These are phyloP conservation scores for Trichoderma pleuroti DNA, from an alignment of 2,329 filamentous ascomycete genomes.

Conservation along the genomic window DNA sequence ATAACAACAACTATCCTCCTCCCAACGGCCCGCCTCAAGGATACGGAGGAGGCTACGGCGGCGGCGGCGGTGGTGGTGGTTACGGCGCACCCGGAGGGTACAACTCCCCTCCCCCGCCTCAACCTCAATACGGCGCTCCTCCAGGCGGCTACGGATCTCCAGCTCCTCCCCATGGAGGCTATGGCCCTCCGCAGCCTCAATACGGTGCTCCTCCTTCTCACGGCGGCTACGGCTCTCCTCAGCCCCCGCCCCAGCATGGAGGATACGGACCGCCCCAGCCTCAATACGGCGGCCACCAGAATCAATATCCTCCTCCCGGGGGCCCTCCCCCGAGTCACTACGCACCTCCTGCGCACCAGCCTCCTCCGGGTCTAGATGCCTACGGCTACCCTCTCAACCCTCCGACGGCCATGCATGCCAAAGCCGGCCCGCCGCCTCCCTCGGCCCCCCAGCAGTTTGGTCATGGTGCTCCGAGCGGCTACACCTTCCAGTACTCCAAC, in stretches of 20 bases:
- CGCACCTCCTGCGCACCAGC: conserved; percentile 37
- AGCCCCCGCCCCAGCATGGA: conserved; percentile 23
- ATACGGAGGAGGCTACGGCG: conserved; percentile 23
- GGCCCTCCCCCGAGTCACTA: conserved; percentile 20
- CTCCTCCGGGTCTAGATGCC: conserved; percentile 42
- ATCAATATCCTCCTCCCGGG: conserved; percentile 24
- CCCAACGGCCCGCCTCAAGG: conserved; percentile 22
- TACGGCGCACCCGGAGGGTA: conserved; percentile 27
- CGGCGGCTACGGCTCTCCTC: conserved; percentile 25
- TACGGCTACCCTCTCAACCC: conserved; percentile 45
- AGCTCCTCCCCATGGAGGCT: conserved; percentile 24
- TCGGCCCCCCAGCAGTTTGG: conserved; percentile 56
- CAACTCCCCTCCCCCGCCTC: conserved; percentile 25
- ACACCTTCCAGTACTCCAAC: conserved; percentile 73
- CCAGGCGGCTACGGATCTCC: conserved; percentile 24
- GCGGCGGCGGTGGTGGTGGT: conserved; percentile 19
- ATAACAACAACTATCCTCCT: conserved; percentile 22
- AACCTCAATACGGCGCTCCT: conserved; percentile 18
- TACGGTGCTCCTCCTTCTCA: conserved; percentile 30
- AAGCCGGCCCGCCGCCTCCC: conserved; percentile 44
- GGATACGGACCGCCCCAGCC: conserved; percentile 22
- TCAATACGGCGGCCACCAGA: conserved; percentile 22
- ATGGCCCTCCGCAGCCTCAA: conserved; percentile 23
- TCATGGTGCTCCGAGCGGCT: conserved; percentile 63
- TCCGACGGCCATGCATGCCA: conserved; percentile 27